Evolutionary conservation across 352 stramenopile species (phyloP).

Genomic region (Thraustochytrium sp.): DNA sequence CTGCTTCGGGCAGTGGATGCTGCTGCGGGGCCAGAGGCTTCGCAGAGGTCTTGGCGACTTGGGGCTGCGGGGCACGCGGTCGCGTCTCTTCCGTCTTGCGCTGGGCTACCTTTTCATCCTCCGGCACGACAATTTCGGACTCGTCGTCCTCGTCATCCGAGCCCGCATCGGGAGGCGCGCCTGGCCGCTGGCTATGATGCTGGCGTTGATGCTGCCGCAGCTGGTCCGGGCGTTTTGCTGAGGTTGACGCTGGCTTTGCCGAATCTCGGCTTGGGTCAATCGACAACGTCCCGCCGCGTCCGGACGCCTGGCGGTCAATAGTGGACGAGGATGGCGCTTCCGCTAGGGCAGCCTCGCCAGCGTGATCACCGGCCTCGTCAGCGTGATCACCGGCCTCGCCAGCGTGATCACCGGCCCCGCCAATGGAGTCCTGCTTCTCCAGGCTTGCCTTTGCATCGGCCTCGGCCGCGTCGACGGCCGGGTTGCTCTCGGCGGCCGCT

Average conservation of each 20-base stretch:
- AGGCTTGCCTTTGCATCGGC: background rate
- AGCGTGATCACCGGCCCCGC: background rate
- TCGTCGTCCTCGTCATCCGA: background rate
- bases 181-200: background rate
- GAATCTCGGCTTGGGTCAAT: too few relatives aligned
- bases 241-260: background rate
- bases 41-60: background rate
- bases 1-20: background rate
- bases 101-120: background rate
- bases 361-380: background rate
- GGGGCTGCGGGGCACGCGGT: background rate
- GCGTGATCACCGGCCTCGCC: background rate
- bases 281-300: background rate
- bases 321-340: too few relatives aligned
- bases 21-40: background rate
- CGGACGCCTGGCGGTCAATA: background rate
- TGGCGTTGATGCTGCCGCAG: background rate
- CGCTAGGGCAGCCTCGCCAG: background rate
- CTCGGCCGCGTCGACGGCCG: background rate
- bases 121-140: background rate
- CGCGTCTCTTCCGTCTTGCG: background rate
- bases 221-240: background rate
- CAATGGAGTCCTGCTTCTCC: background rate
- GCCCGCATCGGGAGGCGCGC: background rate
- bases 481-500: background rate